Evolutionary conservation across 305 asterid species (phyloP).

Genomic region (Fraxinus greggii): DNA sequence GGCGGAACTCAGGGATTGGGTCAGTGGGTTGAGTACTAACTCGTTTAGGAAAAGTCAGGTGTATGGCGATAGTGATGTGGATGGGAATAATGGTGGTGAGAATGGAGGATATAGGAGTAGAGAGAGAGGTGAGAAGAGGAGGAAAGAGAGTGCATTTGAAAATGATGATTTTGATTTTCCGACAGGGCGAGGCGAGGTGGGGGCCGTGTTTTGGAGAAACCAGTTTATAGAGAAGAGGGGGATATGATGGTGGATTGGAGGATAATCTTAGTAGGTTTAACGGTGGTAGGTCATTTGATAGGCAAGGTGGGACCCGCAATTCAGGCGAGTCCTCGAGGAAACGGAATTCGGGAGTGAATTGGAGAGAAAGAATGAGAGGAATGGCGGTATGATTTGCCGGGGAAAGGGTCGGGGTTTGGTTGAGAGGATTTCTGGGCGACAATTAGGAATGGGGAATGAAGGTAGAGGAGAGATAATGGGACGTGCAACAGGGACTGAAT

Average conservation of each 20-base stretch:
- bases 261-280: too few relatives aligned
- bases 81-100: slow-evolving; percentile 17
- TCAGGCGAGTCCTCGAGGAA: slow-evolving; percentile 20
- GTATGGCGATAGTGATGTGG: slow-evolving; percentile 42
- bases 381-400: not conserved
- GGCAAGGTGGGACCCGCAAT: slow-evolving; percentile 36
- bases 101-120: slow-evolving; percentile 33
- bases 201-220: slow-evolving; percentile 6
- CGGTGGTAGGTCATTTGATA: slow-evolving; percentile 13
- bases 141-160: slow-evolving; percentile 37
- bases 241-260: too few relatives aligned
- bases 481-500: too few relatives aligned
- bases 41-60: slow-evolving; percentile 36
- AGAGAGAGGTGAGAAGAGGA: slow-evolving; percentile 43
- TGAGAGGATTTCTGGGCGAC: slow-evolving; percentile 11
- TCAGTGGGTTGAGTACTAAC: slow-evolving; percentile 63
- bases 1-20: slow-evolving; percentile 94
- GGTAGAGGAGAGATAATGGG: not conserved
- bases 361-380: slow-evolving; percentile 1
- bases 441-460: slow-evolving; percentile 28
- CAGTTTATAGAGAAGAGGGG: not conserved
- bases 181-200: slow-evolving; percentile 44
- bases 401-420: not conserved
- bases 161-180: slow-evolving; percentile 27
- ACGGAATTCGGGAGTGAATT: slow-evolving; percentile 7